A percentile compares a stretch with the other conserved stretches of the same genome.
Evolutionary conservation across 2,329 filamentous ascomycete species (phyloP).

Genomic region (Kalmusia sp.): DNA sequence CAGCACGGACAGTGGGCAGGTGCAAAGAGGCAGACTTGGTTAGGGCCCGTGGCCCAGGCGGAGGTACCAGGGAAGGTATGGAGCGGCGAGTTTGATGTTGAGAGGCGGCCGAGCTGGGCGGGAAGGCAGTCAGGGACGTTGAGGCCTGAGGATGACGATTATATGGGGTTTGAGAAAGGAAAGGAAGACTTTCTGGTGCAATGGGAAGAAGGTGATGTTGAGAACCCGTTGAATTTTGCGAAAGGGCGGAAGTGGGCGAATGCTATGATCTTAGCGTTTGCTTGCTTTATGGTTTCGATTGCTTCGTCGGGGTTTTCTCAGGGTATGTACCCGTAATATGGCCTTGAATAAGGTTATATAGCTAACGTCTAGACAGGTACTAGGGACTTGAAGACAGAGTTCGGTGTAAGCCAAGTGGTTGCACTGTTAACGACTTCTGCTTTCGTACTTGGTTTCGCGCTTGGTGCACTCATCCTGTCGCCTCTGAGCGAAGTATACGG

Average conservation of each 20-base stretch:
- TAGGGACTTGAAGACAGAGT: conserved; percentile 33
- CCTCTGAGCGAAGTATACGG: conserved; percentile 41
- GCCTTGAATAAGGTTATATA: background rate
- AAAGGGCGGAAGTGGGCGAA: conserved; percentile 49
- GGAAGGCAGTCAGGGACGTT: conserved; percentile 7
- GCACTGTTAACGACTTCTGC: conserved; percentile 33
- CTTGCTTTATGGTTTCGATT: conserved; percentile 39
- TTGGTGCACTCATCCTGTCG: conserved; percentile 33
- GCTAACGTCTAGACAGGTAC: conserved; percentile 19
- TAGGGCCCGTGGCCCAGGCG: conserved; percentile 11
- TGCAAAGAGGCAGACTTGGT: conserved; percentile 22
- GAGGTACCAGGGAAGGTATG: conserved; percentile 15
- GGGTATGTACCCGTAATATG: conserved; percentile 17
- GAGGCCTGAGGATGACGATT: background rate
- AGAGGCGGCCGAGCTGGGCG: conserved; percentile 22
- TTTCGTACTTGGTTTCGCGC: conserved; percentile 39
- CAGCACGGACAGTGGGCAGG: conserved; percentile 21
- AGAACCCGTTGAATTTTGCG: conserved; percentile 63
- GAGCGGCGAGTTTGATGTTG: conserved; percentile 26
- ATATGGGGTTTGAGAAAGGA: background rate
- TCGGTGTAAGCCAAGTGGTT: conserved; percentile 23
- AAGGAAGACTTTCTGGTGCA: conserved; percentile 49
- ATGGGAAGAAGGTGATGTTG: conserved; percentile 63
- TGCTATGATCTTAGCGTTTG: conserved; percentile 34
- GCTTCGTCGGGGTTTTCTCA: conserved; percentile 31